Base-by-base conservation (phyloP, 768 basidiomycete species). In the Termitomyces sp. region DNA sequence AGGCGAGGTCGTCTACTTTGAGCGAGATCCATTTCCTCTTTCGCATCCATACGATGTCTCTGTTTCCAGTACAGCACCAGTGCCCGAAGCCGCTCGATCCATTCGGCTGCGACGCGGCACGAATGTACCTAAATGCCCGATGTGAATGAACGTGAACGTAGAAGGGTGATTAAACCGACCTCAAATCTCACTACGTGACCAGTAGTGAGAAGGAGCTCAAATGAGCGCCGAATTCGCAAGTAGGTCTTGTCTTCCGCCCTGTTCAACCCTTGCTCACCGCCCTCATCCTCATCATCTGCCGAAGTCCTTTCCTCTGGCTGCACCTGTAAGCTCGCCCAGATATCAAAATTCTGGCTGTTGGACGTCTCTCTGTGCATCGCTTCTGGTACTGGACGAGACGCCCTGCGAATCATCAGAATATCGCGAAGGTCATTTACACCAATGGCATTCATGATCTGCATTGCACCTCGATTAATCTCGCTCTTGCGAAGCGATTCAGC, bases 21-120 rank as follows among this genome's bases (percentile, higher is more conserved):
- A 18, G 85, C 82, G 41, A 92, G 72, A 56, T 91, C 85, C 85
- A 94, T 94, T 70, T 92, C 91, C 56, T 87, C 80, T 59, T 77
- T 77, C 15, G 92, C 87, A 65, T 95, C 93, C 44, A 80, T 76
- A 26, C 82, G 81, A 64, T 94, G 88, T 22, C 87, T 81, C 47
- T 82, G 77, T 54, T 80, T 85, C 94, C 94, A 98, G 67, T 94
- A 98, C 4, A 74, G 68, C 41, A 87, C 72, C 34, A 95, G 77
- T 28, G 81, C 81, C 18, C 82, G 81, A 4, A 98, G 80, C 41
- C 86, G 80, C 51, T 83, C 79, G 50, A 97, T 84, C 96, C 95
- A 98, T 66, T 98, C 94, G 51, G 86, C 67, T 0, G 90, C 90
- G 46, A 87, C 77, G 33, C 68, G 73, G 55, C 81, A 75, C 24